Percentiles rank a stretch among this genome's conserved stretches.
These are phyloP conservation scores for Raffaelea arxii DNA, from an alignment of 2,329 filamentous ascomycete species.

Conservation along the genomic window DNA sequence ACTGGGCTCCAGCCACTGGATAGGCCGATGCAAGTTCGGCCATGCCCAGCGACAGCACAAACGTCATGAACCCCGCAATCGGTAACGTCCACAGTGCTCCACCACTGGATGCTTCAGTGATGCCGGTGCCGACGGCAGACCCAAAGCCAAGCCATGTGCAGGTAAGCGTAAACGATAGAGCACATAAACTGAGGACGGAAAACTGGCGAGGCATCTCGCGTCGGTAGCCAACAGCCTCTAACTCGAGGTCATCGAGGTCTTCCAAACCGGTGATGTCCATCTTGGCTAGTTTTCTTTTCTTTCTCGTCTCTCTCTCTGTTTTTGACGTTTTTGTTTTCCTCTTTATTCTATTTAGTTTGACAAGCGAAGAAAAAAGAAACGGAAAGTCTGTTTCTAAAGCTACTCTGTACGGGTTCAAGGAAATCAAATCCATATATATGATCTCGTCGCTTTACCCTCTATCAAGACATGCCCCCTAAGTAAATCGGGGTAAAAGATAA, in stretches of 20 bases:
- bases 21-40: conserved; percentile 13
- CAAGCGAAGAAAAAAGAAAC: too few species aligned
- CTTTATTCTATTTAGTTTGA: too few species aligned
- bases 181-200: conserved; percentile 16
- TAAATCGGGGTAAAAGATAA: too few species aligned
- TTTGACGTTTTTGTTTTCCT: too few species aligned
- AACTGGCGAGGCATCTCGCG: conserved; percentile 22
- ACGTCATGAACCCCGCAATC: conserved; percentile 17
- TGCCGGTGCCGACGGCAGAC: conserved; percentile 18
- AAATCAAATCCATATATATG: too few species aligned
- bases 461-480: too few species aligned
- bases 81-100: conserved; percentile 19
- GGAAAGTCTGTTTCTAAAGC: too few species aligned
- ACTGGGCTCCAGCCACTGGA: conserved; percentile 30
- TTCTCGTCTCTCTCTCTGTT: too few species aligned
- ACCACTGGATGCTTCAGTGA: conserved; percentile 17
- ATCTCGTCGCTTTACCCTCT: too few species aligned
- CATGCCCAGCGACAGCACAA: conserved; percentile 17
- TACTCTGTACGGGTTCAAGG: too few species aligned
- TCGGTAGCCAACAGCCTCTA: conserved; percentile 20
- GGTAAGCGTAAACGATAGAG: conserved; percentile 20
- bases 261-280: neutral
- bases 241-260: conserved; percentile 18
- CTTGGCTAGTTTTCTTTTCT: neutral
- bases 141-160: conserved; percentile 22